Conservation (phyloP, 2,329 filamentous ascomycete species). For the Fusarium sulawesiense region DNA sequence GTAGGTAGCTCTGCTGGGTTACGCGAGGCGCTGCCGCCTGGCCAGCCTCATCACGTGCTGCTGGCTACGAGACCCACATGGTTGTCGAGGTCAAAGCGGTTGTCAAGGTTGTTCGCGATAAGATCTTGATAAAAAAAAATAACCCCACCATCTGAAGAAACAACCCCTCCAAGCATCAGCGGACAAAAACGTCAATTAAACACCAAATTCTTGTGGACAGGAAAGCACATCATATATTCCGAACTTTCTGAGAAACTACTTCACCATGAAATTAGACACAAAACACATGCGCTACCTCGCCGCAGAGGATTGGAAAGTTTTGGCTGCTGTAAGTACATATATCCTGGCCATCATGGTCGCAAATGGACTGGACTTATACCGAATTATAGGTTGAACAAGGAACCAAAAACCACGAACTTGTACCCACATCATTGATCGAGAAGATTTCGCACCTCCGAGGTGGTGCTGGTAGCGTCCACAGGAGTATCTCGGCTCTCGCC, state of each 20-base stretch:
- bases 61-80: conserved; percentile 1
- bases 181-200: conserved; percentile 1
- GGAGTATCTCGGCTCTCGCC: conserved; percentile 87
- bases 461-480: conserved; percentile 82
- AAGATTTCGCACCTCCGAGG: conserved; percentile 85
- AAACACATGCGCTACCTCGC: conserved; percentile 93
- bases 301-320: conserved; percentile 92
- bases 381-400: conserved; percentile 83
- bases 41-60: conserved; percentile 51
- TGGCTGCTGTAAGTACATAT: conserved; percentile 78
- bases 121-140: conserved; percentile 48
- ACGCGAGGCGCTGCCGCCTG: conserved; percentile 61
- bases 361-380: conserved; percentile 47
- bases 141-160: conserved; percentile 46
- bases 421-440: conserved; percentile 89
- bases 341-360: conserved; percentile 47
- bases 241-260: background rate
- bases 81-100: background rate
- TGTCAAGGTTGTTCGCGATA: conserved; percentile 41
- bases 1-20: conserved; percentile 54
- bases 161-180: conserved; percentile 40
- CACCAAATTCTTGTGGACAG: background rate
- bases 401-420: conserved; percentile 96
- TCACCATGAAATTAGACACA: conserved; percentile 91
- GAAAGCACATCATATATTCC: background rate